Evolutionary conservation across 106 monocot species (phyloP).

Genomic region (Gastrodia elata): DNA sequence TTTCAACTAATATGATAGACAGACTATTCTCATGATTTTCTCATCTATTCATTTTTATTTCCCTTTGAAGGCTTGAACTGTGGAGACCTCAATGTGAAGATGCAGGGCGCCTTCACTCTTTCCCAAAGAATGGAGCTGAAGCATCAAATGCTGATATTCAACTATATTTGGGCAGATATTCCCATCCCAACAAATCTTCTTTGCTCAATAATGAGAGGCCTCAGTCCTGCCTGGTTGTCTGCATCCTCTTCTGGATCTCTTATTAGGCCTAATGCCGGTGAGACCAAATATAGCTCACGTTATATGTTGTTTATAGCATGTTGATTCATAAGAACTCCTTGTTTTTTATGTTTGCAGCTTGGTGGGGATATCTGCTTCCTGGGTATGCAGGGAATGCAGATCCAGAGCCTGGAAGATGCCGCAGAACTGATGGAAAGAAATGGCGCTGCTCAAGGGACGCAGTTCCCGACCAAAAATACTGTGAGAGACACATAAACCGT

Average conservation of each 20-base stretch:
- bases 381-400: conserved; percentile 8
- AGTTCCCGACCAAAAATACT: conserved; percentile 17
- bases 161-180: conserved; percentile 3
- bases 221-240: conserved; percentile 1
- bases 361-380: conserved; percentile 9
- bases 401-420: conserved; percentile 16
- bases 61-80: not conserved
- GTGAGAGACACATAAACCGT: conserved; percentile 11
- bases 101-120: conserved; percentile 8
- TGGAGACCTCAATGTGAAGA: conserved; percentile 2
- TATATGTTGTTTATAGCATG: not conserved
- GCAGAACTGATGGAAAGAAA: conserved; percentile 16
- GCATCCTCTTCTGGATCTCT: not conserved
- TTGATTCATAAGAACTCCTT: not conserved
- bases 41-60: not conserved
- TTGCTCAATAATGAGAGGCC: conserved; percentile 6
- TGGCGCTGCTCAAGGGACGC: conserved; percentile 18
- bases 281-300: not conserved
- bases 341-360: conserved; percentile 6
- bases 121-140: conserved; percentile 6
- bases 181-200: conserved; percentile 8
- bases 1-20: not conserved
- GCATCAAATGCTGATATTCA: conserved; percentile 7
- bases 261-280: conserved; percentile 6
- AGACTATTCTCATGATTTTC: not conserved